These are phyloP conservation scores for Populus hybrid DNA, from an alignment of 441 rosid species.

Conservation along the genomic window DNA sequence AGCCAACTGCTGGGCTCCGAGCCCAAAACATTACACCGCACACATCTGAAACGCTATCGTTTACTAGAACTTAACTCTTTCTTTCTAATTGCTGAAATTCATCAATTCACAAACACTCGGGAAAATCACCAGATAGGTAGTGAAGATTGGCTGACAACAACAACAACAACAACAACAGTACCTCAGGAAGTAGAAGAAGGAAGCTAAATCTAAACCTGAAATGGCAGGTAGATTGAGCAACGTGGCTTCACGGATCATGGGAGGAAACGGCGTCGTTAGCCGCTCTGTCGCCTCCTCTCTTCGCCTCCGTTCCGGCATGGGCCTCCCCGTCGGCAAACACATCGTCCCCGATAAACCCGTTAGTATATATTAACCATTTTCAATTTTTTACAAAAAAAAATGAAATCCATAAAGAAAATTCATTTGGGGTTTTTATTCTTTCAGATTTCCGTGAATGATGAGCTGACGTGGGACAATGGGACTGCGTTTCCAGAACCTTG, in stretches of 20 bases:
- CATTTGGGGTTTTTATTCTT: not conserved
- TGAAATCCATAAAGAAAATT: conserved; percentile 9
- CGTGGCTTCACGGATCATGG: conserved; percentile 74
- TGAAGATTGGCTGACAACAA: not conserved
- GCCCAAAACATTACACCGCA: no score
- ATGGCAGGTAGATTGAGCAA: conserved; percentile 85
- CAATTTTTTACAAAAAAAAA: not conserved
- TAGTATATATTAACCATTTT: conserved; percentile 17
- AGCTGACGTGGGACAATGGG: conserved; percentile 93
- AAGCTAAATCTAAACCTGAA: conserved; percentile 2
- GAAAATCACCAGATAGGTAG: not conserved
- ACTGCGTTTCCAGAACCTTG: conserved; percentile 89
- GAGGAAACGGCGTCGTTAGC: conserved; percentile 68
- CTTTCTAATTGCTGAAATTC: not conserved
- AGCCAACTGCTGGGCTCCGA: no score
- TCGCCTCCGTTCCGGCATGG: conserved; percentile 89
- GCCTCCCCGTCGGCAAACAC: conserved; percentile 92
- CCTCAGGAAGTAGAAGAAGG: not conserved
- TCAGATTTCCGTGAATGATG: conserved; percentile 83
- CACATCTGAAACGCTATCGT: no score
- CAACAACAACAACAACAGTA: not conserved
- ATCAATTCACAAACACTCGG: not conserved
- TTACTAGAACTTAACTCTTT: no score
- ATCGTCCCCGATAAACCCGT: conserved; percentile 93
- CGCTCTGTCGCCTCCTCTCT: conserved; percentile 74